These are phyloP conservation scores for Geosmithia flava DNA, from an alignment of 2,329 filamentous ascomycete species.

Conservation along the genomic window DNA sequence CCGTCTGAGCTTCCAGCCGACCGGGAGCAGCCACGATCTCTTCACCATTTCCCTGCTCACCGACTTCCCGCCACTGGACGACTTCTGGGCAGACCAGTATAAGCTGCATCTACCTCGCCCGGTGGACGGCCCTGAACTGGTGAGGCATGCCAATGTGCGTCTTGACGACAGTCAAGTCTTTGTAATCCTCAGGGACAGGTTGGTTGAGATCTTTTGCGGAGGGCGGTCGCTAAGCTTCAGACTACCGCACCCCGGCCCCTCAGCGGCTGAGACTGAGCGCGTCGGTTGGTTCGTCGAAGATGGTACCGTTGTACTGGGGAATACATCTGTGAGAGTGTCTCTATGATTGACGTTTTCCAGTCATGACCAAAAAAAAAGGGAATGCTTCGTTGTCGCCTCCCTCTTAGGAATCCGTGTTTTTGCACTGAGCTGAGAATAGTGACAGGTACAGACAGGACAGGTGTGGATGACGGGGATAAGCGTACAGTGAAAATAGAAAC, in stretches of 20 bases:
- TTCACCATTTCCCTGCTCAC: conserved; percentile 15
- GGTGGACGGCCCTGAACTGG: conserved; percentile 20
- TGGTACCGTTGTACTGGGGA: conserved; percentile 5
- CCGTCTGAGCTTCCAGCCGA: conserved; percentile 10
- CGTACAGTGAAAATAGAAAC: too few species aligned
- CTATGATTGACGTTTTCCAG: too few species aligned
- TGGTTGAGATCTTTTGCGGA: conserved; percentile 16
- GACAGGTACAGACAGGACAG: too few species aligned
- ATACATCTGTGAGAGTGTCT: not conserved
- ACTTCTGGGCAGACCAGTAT: conserved; percentile 25
- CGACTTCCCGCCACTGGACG: conserved; percentile 19
- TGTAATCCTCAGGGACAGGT: conserved; percentile 11
- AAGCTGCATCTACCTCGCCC: conserved; percentile 14
- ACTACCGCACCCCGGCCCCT: conserved; percentile 7
- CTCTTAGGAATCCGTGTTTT: too few species aligned
- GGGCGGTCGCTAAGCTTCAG: conserved; percentile 16
- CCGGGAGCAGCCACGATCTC: conserved; percentile 6
- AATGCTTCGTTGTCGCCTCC: too few species aligned
- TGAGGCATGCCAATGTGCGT: conserved; percentile 15
- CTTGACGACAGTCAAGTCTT: conserved; percentile 10
- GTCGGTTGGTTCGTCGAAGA: conserved; percentile 18
- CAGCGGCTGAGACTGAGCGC: conserved; percentile 4
- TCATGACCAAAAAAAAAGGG: too few species aligned
- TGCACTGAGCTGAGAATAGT: too few species aligned
- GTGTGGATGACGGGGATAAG: too few species aligned